Base-by-base conservation (phyloP, 2,329 filamentous ascomycete species). In the Phyllosticta citribraziliensis region DNA sequence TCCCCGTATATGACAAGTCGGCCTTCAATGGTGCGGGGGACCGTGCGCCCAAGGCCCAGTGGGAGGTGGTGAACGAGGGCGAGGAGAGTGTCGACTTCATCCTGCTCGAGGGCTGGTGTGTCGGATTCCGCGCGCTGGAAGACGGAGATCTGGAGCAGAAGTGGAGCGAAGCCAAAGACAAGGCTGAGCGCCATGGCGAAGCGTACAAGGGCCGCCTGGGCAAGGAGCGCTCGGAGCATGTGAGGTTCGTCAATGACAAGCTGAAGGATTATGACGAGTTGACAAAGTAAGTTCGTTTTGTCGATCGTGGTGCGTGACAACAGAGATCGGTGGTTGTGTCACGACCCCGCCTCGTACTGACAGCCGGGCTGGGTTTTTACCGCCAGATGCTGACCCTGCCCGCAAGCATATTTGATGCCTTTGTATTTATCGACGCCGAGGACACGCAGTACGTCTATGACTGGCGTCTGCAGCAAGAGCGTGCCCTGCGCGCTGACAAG, bases 91-190 rank as follows among this genome's bases (percentile, higher is more conserved):
- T 84, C 1, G 79, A 82, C 57, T 84, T 93, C 6, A 81, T 96
- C 22, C 83, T 96, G 57, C 86, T 96, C 65, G 91, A 97, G 73
- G 91, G 92, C 19, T 96, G 91, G 92, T 94, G 88, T 72, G 85
- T 96, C 12, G 92, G 91, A 2, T 96, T 96, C 75, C 84, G 86
- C 5, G 74, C 87, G 0, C 73, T 92, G 12, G 67, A 75, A n/a
- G 78, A 81, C 5, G 71, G 83, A 3, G 78, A 80, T 27, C 71
- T 84, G 3, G 79, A 79, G 66, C 76, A 78, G 69, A 82, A 80
- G 63, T 83, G 83, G 72, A 74, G 77, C 56, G 66, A 80, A 71
- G 72, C 83, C 71, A 70, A 83, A 72, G 56, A 78, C 79, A 60
- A 75, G 72, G 67, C 73, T 64, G 62, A 79, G 73, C 22, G 62